These are phyloP conservation scores for Rossbeevera mucosa DNA, from an alignment of 768 basidiomycete species.

Conservation along the genomic window DNA sequence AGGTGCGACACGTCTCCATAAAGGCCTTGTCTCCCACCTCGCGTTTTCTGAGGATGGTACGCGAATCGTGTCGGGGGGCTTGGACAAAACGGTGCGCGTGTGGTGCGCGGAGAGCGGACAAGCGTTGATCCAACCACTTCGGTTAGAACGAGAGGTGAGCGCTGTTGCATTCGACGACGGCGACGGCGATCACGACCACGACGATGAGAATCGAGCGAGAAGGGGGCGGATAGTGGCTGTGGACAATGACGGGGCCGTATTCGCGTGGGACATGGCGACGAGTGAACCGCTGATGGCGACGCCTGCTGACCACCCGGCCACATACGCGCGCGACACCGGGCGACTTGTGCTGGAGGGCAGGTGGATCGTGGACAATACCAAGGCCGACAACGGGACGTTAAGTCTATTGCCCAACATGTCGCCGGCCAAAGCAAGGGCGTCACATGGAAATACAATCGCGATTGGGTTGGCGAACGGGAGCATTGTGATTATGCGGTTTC, in stretches of 20 bases:
- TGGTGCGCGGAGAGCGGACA: conserved; percentile 26
- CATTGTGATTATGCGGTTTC: conserved; percentile 26
- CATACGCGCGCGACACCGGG: conserved; percentile 2
- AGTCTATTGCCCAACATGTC: conserved; percentile 29
- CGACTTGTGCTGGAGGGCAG: conserved; percentile 15
- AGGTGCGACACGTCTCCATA: conserved; percentile 23
- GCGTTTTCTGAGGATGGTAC: conserved; percentile 28
- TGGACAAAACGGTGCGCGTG: conserved; percentile 27
- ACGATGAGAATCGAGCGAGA: neutral
- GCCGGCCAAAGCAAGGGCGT: conserved; percentile 20
- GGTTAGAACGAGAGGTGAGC: conserved; percentile 16
- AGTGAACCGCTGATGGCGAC: conserved; percentile 15
- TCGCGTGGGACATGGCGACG: conserved; percentile 27
- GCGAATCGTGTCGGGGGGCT: conserved; percentile 27
- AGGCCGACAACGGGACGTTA: conserved; percentile 4
- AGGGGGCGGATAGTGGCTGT: conserved; percentile 20
- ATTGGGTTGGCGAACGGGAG: conserved; percentile 29
- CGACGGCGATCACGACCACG: neutral
- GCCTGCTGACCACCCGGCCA: conserved; percentile 16
- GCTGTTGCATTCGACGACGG: conserved; percentile 24
- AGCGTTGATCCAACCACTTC: conserved; percentile 17
- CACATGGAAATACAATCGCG: conserved; percentile 19
- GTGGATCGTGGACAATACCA: conserved; percentile 25
- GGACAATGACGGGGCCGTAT: conserved; percentile 21
- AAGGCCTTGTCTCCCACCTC: conserved; percentile 22